These are phyloP conservation scores for Neopestalotiopsis rosae DNA, from an alignment of 2,329 filamentous ascomycete species.

Conservation along the genomic window DNA sequence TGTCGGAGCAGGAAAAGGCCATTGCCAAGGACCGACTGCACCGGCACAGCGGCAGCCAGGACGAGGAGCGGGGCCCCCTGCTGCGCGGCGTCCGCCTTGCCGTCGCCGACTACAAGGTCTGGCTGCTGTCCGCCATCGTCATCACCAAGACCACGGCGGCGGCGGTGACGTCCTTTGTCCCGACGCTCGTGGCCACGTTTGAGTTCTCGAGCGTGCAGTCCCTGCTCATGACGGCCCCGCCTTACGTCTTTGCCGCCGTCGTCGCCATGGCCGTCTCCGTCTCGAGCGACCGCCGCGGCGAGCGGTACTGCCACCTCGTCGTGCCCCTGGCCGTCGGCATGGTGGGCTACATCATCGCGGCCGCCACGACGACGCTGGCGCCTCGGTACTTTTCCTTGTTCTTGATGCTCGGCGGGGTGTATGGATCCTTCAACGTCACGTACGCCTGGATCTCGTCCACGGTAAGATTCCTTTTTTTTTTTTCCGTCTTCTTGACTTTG, in stretches of 20 bases:
- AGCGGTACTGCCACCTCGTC: slow-evolving; percentile 65
- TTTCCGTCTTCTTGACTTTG: no score
- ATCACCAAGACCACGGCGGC: slow-evolving; percentile 25
- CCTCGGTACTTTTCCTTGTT: slow-evolving; percentile 50
- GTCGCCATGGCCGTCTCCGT: slow-evolving; percentile 63
- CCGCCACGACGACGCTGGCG: slow-evolving; percentile 56
- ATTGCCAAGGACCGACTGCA: slow-evolving; percentile 29
- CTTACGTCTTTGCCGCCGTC: slow-evolving; percentile 60
- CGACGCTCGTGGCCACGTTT: slow-evolving; percentile 27
- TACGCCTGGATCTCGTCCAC: slow-evolving; percentile 31
- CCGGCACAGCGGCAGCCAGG: slow-evolving; percentile 28
- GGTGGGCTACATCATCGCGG: slow-evolving; percentile 63
- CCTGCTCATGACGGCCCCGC: slow-evolving; percentile 58
- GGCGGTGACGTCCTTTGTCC: slow-evolving; percentile 26
- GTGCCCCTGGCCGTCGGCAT: slow-evolving; percentile 60
- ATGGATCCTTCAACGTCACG: slow-evolving; percentile 31
- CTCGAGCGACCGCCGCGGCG: slow-evolving; percentile 65
- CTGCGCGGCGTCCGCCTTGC: slow-evolving; percentile 22
- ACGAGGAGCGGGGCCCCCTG: slow-evolving; percentile 28
- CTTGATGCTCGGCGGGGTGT: slow-evolving; percentile 30
- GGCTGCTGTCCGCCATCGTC: slow-evolving; percentile 26
- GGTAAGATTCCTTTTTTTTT: not conserved
- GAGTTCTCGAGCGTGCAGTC: slow-evolving; percentile 23
- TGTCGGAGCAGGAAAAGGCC: slow-evolving; percentile 27
- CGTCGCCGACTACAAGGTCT: slow-evolving; percentile 27